Conservation (phyloP, 1,284 basidiomycete genomes). For the Volvariella volvacea region DNA sequence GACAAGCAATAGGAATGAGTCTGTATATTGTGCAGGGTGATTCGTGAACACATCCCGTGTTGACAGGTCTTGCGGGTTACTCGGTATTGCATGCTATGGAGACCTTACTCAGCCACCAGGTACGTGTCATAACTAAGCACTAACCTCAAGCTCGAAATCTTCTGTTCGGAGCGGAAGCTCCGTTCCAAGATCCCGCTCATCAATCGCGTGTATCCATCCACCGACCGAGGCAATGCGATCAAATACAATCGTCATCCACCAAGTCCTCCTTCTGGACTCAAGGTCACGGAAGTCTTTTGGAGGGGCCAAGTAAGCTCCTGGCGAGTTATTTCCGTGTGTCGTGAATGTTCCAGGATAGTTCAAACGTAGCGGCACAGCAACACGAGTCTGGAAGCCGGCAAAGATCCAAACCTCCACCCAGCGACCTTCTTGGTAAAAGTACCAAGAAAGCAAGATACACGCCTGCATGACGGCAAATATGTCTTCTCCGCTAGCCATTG, state of each 20-base stretch:
- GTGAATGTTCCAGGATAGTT: conserved; percentile 80
- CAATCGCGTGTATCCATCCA: conserved; percentile 80
- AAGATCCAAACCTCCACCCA: conserved; percentile 90
- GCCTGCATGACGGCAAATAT: conserved; percentile 83
- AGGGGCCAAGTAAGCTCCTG: conserved; percentile 72
- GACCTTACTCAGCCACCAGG: conserved; percentile 1
- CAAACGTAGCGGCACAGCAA: conserved; percentile 73
- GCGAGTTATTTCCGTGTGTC: conserved; percentile 55
- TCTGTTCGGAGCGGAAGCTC: conserved; percentile 66
- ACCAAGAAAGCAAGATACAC: conserved; percentile 78
- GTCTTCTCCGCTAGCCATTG: conserved; percentile 77
- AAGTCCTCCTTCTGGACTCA: conserved; percentile 70
- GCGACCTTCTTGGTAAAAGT: conserved; percentile 80
- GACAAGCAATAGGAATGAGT: conserved; percentile 71
- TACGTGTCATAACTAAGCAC: conserved; percentile 10
- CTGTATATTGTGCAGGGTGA: conserved; percentile 70
- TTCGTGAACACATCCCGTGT: conserved; percentile 55
- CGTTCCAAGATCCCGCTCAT: conserved; percentile 75
- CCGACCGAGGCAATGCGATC: conserved; percentile 82
- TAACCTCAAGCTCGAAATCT: conserved; percentile 70
- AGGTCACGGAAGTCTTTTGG: conserved; percentile 68
- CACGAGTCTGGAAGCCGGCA: conserved; percentile 77
- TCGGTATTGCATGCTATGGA: conserved; percentile 45
- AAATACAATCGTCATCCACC: conserved; percentile 85
- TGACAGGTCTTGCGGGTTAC: conserved; percentile 66